A percentile compares a stretch with the other conserved stretches of the same genome.
Conservation (phyloP, 140 eudicot genomes). For the Ambrosia hybrid region DNA sequence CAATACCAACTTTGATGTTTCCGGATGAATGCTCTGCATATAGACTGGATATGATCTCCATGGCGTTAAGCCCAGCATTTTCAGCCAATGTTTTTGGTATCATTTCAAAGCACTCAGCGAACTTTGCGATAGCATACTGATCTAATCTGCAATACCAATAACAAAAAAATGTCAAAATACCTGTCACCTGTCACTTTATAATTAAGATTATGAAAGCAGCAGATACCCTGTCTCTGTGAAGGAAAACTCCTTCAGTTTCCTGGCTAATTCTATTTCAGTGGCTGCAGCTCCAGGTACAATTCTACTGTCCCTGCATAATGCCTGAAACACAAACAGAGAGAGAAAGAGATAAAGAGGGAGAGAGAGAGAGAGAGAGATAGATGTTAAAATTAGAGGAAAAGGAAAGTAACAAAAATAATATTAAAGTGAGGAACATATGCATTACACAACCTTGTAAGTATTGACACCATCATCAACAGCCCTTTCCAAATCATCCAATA, state of each 20-base stretch:
- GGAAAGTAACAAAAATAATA: no score
- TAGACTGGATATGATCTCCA: constrained; percentile 84
- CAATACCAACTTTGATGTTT: constrained; percentile 80
- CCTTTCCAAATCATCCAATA: constrained; percentile 95
- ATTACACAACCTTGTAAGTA: constrained; percentile 69
- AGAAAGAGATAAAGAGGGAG: no score
- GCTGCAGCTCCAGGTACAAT: constrained; percentile 97
- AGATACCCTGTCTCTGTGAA: constrained; percentile 81
- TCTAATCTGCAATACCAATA: constrained; percentile 58
- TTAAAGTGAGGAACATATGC: not conserved
- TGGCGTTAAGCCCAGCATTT: constrained; percentile 94
- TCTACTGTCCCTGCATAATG: constrained; percentile 96
- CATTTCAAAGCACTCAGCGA: constrained; percentile 96
- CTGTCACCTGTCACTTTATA: not conserved
- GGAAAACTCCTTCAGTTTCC: constrained; percentile 77
- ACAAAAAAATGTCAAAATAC: not conserved
- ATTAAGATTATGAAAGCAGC: not conserved
- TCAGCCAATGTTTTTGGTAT: constrained; percentile 89
- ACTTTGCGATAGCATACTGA: constrained; percentile 91
- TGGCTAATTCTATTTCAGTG: constrained; percentile 89
- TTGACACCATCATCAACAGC: constrained; percentile 98
- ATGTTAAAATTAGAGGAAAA: not conserved
- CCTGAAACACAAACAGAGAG: constrained; percentile 41
- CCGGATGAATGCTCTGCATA: constrained; percentile 88
- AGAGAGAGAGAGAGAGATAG: not conserved